Evolutionary conservation across 345 rosid genomes (phyloP).

Genomic region (Stellera chamaejasme): DNA sequence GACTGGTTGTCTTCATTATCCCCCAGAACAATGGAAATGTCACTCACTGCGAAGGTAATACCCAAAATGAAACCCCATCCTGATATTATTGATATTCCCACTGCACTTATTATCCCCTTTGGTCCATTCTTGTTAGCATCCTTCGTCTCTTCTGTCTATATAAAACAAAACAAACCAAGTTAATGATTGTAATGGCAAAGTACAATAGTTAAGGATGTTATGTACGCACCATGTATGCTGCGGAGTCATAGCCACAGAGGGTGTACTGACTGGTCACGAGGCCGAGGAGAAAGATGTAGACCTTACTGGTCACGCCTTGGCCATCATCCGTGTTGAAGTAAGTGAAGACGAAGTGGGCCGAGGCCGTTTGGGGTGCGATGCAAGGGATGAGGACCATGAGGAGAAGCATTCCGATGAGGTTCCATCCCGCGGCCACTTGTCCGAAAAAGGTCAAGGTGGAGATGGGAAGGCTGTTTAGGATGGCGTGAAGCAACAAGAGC

Average conservation of each 20-base stretch:
- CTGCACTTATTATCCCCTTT: constrained; percentile 74
- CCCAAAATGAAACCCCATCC: constrained; percentile 95
- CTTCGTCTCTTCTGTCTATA: constrained; percentile 97
- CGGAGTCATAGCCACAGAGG: constrained; percentile 84
- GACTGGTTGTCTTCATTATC: constrained; percentile 49
- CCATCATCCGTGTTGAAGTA: constrained; percentile 76
- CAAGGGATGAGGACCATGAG: constrained; percentile 72
- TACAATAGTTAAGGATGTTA: no score
- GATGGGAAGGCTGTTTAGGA: constrained; percentile 80
- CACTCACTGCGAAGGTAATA: constrained; percentile 75
- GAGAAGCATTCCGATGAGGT: constrained; percentile 72
- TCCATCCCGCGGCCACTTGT: constrained; percentile 91
- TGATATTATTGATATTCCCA: constrained; percentile 79
- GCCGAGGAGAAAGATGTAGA: constrained; percentile 80
- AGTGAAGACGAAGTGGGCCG: constrained; percentile 81
- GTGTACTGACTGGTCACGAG: constrained; percentile 96
- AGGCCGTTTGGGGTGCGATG: constrained; percentile 71
- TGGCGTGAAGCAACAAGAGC: constrained; percentile 64
- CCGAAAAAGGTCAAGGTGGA: constrained; percentile 71
- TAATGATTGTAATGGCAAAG: no score
- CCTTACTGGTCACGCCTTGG: constrained; percentile 50
- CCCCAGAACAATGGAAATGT: constrained; percentile 64
- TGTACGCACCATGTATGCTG: constrained; percentile 83
- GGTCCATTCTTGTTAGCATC: constrained; percentile 89
- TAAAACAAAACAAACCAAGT: constrained; percentile 3